Evolutionary conservation across 371 early-diverging fungal genomes (phyloP).

Genomic region (Mucor sp.): DNA sequence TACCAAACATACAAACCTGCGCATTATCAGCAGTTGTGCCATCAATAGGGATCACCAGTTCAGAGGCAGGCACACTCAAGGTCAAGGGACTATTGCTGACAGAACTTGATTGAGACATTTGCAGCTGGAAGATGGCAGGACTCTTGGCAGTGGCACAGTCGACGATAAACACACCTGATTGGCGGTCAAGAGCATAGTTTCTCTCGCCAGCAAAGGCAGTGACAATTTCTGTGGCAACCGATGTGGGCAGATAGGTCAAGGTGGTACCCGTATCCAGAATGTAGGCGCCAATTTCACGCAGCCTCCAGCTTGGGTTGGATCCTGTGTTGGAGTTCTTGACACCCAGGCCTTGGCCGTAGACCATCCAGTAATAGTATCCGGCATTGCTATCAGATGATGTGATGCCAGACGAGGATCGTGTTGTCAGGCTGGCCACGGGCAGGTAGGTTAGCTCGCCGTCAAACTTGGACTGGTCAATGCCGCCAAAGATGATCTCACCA

Average conservation of each 20-base stretch:
- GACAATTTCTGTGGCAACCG: conserved; percentile 34
- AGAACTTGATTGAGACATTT: conserved; percentile 31
- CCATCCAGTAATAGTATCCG: conserved; percentile 50
- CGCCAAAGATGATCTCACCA: conserved; percentile 66
- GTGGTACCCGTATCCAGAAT: conserved; percentile 55
- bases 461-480: conserved; percentile 54
- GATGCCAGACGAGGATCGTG: not conserved
- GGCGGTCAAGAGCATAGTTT: conserved; percentile 33
- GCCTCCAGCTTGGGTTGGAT: conserved; percentile 17
- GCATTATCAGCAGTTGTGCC: conserved; percentile 25
- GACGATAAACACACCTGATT: conserved; percentile 38
- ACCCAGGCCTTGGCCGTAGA: conserved; percentile 45
- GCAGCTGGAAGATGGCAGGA: conserved; percentile 27
- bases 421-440: conserved; percentile 37
- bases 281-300: conserved; percentile 32
- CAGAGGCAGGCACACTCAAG: conserved; percentile 36
- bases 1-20: conserved; percentile 45
- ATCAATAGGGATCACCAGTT: conserved; percentile 46
- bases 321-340: conserved; percentile 18
- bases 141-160: conserved; percentile 34
- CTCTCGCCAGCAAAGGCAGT: conserved; percentile 28
- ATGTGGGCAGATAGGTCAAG: conserved; percentile 42
- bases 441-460: conserved; percentile 52
- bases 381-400: not conserved
- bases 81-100: conserved; percentile 19